These are phyloP conservation scores for Leersia perrieri DNA, from an alignment of 176 grass and related monocot species.

Conservation along the genomic window DNA sequence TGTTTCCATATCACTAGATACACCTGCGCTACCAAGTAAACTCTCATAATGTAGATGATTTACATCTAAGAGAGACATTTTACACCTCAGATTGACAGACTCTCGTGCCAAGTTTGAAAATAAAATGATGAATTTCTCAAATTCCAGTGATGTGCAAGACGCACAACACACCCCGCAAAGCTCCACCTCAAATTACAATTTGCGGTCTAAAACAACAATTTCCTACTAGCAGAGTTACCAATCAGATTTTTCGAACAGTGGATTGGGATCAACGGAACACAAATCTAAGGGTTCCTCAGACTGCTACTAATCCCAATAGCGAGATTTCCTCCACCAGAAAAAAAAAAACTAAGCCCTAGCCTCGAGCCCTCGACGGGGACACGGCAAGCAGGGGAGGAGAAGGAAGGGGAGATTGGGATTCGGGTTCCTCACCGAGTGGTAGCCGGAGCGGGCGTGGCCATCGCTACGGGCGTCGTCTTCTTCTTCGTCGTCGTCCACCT, in stretches of 20 bases:
- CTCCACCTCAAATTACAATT: neutral
- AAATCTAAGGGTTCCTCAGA: neutral
- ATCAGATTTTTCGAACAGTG: neutral
- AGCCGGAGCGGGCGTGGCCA: conserved; percentile 18
- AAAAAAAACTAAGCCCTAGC: neutral
- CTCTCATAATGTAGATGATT: neutral
- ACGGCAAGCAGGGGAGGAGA: neutral
- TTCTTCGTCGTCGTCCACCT: conserved; percentile 24
- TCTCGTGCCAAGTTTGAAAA: neutral
- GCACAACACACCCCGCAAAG: neutral
- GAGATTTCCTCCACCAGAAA: neutral
- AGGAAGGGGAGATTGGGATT: conserved; percentile 12
- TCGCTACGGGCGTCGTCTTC: conserved; percentile 33
- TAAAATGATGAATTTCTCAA: neutral
- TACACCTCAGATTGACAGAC: neutral
- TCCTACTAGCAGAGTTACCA: neutral
- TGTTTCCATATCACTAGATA: conserved; percentile 11
- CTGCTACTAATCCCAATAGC: neutral
- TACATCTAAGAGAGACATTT: neutral
- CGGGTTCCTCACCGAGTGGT: conserved; percentile 39
- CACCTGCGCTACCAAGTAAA: neutral
- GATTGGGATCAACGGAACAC: neutral
- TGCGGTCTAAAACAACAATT: neutral
- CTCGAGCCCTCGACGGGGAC: neutral
- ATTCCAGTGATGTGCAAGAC: neutral